Percentiles rank a stretch among this genome's conserved stretches.
Evolutionary conservation across 2,329 filamentous ascomycete species (phyloP).

Genomic region (Coniella vitis): DNA sequence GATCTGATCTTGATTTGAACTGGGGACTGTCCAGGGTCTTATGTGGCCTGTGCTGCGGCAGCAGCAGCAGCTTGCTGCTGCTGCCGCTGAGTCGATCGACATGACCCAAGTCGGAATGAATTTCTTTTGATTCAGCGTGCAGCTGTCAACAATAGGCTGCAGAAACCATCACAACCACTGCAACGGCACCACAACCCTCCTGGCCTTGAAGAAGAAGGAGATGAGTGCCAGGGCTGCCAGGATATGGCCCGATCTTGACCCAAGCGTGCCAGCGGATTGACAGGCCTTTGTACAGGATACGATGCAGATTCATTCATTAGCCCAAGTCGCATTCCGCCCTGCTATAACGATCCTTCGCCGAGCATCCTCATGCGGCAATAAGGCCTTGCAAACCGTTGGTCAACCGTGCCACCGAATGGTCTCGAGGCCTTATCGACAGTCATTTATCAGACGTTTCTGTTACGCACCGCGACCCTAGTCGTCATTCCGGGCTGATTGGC

Average conservation of each 20-base stretch:
- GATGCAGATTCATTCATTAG: no score
- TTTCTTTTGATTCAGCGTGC: not conserved
- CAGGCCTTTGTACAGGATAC: no score
- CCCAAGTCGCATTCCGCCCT: no score
- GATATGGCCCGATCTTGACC: no score
- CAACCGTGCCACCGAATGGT: not conserved
- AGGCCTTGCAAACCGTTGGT: not conserved
- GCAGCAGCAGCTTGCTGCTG: no score
- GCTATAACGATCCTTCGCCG: no score
- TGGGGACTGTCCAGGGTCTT: conserved; percentile 4
- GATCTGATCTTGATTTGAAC: conserved; percentile 11
- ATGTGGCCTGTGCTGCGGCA: not conserved
- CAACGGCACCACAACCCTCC: not conserved
- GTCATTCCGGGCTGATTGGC: conserved; percentile 1
- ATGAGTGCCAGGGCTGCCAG: not conserved
- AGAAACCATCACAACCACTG: not conserved
- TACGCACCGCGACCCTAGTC: conserved; percentile 7
- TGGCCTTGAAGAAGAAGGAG: not conserved
- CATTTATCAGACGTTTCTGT: not conserved
- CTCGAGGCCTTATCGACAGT: not conserved
- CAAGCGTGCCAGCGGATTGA: no score
- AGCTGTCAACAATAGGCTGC: conserved; percentile 1
- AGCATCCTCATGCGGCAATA: no score
- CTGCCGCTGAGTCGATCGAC: not conserved
- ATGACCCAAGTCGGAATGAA: not conserved